These are phyloP conservation scores for Crithidia thermophila DNA, from an alignment of 208 protist genomes.

Conservation along the genomic window DNA sequence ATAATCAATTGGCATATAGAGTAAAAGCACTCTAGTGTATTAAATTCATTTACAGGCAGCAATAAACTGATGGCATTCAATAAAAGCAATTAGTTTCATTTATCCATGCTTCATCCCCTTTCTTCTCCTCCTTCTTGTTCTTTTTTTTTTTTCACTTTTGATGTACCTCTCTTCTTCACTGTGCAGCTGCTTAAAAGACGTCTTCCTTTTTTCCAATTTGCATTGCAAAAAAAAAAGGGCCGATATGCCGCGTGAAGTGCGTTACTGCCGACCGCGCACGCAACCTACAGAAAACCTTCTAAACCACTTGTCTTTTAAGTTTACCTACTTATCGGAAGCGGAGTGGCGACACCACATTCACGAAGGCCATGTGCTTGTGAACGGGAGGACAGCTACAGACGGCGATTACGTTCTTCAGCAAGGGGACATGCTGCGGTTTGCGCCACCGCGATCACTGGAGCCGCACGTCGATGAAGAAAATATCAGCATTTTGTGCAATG, in stretches of 20 bases:
- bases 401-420: constrained; percentile 47
- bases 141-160: constrained; percentile 6
- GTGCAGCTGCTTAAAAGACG: neutral
- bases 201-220: neutral
- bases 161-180: neutral
- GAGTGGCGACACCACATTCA: constrained; percentile 62
- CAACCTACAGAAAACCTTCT: constrained; percentile 52
- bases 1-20: too few species aligned
- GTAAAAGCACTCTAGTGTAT: too few species aligned
- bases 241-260: constrained; percentile 64
- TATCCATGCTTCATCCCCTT: constrained; percentile 6
- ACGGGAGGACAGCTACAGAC: constrained; percentile 8
- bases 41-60: too few species aligned
- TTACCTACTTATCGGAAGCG: constrained; percentile 54
- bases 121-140: constrained; percentile 6
- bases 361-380: constrained; percentile 53
- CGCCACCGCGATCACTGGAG: constrained; percentile 73
- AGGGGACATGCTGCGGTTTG: constrained; percentile 59
- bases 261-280: constrained; percentile 65
- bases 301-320: constrained; percentile 48
- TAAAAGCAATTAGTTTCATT: neutral
- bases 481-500: constrained; percentile 60
- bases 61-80: neutral
- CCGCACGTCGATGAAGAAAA: constrained; percentile 65
- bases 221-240: constrained; percentile 4